Conservation (phyloP, 2,329 filamentous ascomycete genomes). For the Herpotrichia juniperi region DNA sequence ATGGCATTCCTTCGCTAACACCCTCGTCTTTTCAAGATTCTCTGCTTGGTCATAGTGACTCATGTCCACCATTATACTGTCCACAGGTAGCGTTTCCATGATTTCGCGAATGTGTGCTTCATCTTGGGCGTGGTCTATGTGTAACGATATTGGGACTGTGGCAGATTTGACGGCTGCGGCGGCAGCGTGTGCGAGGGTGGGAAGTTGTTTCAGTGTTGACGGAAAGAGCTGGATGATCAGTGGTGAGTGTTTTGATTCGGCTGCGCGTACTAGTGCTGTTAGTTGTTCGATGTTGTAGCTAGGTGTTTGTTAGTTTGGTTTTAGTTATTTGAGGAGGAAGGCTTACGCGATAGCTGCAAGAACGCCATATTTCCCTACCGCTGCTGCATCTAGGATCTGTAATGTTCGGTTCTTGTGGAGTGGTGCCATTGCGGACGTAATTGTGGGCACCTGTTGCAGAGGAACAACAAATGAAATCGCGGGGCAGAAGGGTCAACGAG, state of each 20-base stretch:
- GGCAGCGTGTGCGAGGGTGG: slow-evolving; percentile 52
- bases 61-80: slow-evolving; percentile 81
- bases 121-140: slow-evolving; percentile 56
- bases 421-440: slow-evolving; percentile 15
- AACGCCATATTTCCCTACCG: slow-evolving; percentile 62
- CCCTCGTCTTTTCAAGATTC: slow-evolving; percentile 67
- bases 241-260: slow-evolving; percentile 40
- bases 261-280: slow-evolving; percentile 40
- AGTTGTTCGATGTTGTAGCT: slow-evolving; percentile 46
- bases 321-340: background rate
- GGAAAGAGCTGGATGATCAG: slow-evolving; percentile 51
- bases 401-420: slow-evolving; percentile 35
- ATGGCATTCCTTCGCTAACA: slow-evolving; percentile 67
- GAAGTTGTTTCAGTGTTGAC: slow-evolving; percentile 71
- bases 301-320: slow-evolving; percentile 2
- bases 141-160: slow-evolving; percentile 51
- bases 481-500: background rate
- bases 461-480: background rate
- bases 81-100: slow-evolving; percentile 62
- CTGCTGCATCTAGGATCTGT: slow-evolving; percentile 62
- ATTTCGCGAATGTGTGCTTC: slow-evolving; percentile 50
- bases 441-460: too few species aligned
- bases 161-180: slow-evolving; percentile 50
- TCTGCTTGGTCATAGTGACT: slow-evolving; percentile 74
- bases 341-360: slow-evolving; percentile 52